Conservation (phyloP, 345 rosid species). For the Melaleuca alternifolia region DNA sequence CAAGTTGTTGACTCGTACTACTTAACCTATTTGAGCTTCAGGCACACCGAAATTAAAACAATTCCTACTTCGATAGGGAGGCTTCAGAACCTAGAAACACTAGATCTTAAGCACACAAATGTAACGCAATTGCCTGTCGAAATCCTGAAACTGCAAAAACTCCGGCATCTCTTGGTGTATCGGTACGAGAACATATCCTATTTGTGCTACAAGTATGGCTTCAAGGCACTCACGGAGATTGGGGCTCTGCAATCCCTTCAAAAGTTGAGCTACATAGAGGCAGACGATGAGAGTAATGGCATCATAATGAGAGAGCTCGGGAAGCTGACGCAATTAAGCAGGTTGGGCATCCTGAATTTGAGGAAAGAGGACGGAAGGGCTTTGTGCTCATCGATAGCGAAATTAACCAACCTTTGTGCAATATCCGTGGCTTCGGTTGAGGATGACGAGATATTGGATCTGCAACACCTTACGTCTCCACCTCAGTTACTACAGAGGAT, state of each 20-base stretch:
- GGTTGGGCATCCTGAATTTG: constrained; percentile 27
- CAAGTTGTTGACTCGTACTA: constrained; percentile 13
- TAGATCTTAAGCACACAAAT: constrained; percentile 30
- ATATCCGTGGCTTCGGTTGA: constrained; percentile 13
- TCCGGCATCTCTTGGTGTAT: constrained; percentile 28
- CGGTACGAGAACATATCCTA: constrained; percentile 20
- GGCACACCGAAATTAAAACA: constrained; percentile 17
- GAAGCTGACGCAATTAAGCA: constrained; percentile 23
- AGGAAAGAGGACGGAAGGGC: constrained; percentile 22
- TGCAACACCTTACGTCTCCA: constrained; percentile 15
- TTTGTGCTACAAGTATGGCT: constrained; percentile 15
- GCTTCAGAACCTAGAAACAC: constrained; percentile 33
- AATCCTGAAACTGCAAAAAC: constrained; percentile 22
- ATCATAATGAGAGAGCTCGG: constrained; percentile 20
- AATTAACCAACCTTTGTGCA: constrained; percentile 17
- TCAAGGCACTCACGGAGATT: constrained; percentile 12
- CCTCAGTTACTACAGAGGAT: constrained; percentile 19
- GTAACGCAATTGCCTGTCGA: constrained; percentile 23
- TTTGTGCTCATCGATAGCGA: constrained; percentile 19
- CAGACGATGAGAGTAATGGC: not conserved
- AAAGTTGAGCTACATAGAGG: constrained; percentile 27
- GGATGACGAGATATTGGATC: constrained; percentile 19
- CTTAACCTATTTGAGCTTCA: constrained; percentile 26
- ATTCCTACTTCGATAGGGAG: constrained; percentile 27
- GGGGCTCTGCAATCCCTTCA: constrained; percentile 24